Evolutionary conservation across 352 stramenopile genomes (phyloP), one percentile per base, ranked within the genome.

Genomic region (Phytophthora multivora): DNA sequence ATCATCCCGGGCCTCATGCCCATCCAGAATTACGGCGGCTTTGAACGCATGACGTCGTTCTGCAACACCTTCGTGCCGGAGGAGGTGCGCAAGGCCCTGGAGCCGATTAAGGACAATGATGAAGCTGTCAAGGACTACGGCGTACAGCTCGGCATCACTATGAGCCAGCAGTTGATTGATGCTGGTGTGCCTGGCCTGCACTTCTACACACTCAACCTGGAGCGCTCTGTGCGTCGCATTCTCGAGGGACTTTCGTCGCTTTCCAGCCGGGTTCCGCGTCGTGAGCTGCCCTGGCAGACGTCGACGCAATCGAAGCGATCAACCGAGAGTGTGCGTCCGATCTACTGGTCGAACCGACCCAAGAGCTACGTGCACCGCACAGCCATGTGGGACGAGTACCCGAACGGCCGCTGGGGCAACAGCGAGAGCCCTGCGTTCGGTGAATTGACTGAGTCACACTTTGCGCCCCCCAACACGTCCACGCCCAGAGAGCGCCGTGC

Each of bases 1-100:
- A 96, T 99, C 66, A 90, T 99, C 30, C 98, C 98, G 2, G 98
- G 98, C 23, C 94, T 99, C 69, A 99, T 99, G 97, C 98, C 97
- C 35, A 98, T 99, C 71, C 98, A 99, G 68, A 97, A 92, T 54
- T 99, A 98, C 71, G 85, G 86, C 40, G 97, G 97, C 36, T 99
- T 99, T 72, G 87, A 96, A 66, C 98, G 97, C 63, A 99, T 99
- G 98, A 98, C 93, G 18, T 94, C 93, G 68, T 99, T 98, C 79
- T 89, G 80, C 62, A 98, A 98, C 77, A 98, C 96, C 9, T 87
- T 88, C 33, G 97, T 99, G 50, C 96, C 97, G 1, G 72, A 88
- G 21, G 74, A 77, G 25, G 86, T 98, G 51, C 80, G 81, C 23
- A 66, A 89, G 39, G 79, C 83, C 23, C 71, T 98, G n/a, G 83